phyloP scores from a whole-genome alignment of 345 rosid genomes.

The Capsella bursapastoris region DNA sequence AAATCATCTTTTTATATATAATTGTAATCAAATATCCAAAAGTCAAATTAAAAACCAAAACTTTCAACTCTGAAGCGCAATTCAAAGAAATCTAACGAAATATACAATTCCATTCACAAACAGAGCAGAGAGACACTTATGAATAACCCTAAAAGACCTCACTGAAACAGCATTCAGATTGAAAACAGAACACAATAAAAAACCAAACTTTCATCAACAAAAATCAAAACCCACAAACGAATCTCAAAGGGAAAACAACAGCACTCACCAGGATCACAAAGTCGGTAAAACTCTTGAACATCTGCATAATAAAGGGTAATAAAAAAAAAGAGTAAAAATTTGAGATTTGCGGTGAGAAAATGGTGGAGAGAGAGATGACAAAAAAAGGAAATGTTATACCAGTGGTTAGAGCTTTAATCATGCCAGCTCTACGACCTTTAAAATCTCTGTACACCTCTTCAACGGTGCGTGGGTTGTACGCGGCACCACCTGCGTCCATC shows the following conservation, averaged over 20 bases:
- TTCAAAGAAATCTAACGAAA: conserved; percentile 14
- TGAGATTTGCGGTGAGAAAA: background rate
- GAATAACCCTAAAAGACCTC: conserved; percentile 35
- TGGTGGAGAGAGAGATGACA: too few relatives aligned
- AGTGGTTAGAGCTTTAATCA: conserved; percentile 73
- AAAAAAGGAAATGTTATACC: conserved; percentile 42
- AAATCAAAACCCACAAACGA: conserved; percentile 22
- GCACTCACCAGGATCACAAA: conserved; percentile 77
- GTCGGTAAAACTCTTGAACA: conserved; percentile 69
- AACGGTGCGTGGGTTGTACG: conserved; percentile 73
- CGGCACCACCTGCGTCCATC: conserved; percentile 60
- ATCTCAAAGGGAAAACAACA: conserved; percentile 20
- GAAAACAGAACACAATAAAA: background rate
- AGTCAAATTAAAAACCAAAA: conserved; percentile 37
- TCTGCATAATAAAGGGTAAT: conserved; percentile 51
- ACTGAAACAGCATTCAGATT: conserved; percentile 5
- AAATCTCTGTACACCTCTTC: conserved; percentile 75
- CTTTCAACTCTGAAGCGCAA: conserved; percentile 16
- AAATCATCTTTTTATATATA: background rate
- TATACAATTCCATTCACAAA: background rate
- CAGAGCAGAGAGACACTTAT: conserved; percentile 10
- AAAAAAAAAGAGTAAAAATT: background rate
- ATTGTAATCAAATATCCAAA: too few relatives aligned
- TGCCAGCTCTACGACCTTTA: conserved; percentile 72
- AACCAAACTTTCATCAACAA: background rate